Base-by-base conservation (phyloP, 2,329 filamentous ascomycete species). In the Sporothrix humicola region DNA sequence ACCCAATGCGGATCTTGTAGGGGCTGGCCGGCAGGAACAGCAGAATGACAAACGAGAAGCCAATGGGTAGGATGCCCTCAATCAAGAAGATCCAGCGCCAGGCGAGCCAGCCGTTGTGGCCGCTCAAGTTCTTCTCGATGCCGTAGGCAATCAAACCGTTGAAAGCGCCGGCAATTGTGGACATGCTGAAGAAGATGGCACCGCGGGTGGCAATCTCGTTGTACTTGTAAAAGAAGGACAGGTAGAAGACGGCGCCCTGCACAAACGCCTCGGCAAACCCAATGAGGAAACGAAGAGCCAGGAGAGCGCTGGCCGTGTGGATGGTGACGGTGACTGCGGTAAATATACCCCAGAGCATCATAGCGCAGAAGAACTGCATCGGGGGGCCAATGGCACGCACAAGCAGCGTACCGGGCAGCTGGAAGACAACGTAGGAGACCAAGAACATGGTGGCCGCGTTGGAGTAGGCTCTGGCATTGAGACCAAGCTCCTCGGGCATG, bases 1-100 rank as follows among this genome's bases (percentile, higher is more conserved):
- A 63, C 17, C 37, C 59, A 12, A 63, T 44, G 17, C 37, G 59
- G 37, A 63, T 23, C 37, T 46, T 63, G 59, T 63, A 63, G 6
- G 59, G 59, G 59, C 59, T 46, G 59, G 59, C 9, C 37, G 59
- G 59, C 59, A 63, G 2, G n/a, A 63, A 23, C 8, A 10, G 4
- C 37, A 63, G 20, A 12, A 63, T 37, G 7, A 63, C 37, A 63
- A 63, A 63, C 2, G 59, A 37, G 13, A 63, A 63, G n/a, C 17
- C 59, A n/a, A 73, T 58, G n/a, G 83, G 84, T 12, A 83, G 78
- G 56, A 79, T 77, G 6, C 83, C 83, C 74, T 85, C 82, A 23
- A 85, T 80, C 56, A 83, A 79, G 74, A 83, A 83, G 5, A 83
- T 78, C 80, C 82, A 83, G 69, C 78, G 77, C 82, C 83, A 85